Evolutionary conservation across 2,329 filamentous ascomycete genomes (phyloP), one percentile per base, ranked within the genome.

Genomic region (Neurospora sp.): DNA sequence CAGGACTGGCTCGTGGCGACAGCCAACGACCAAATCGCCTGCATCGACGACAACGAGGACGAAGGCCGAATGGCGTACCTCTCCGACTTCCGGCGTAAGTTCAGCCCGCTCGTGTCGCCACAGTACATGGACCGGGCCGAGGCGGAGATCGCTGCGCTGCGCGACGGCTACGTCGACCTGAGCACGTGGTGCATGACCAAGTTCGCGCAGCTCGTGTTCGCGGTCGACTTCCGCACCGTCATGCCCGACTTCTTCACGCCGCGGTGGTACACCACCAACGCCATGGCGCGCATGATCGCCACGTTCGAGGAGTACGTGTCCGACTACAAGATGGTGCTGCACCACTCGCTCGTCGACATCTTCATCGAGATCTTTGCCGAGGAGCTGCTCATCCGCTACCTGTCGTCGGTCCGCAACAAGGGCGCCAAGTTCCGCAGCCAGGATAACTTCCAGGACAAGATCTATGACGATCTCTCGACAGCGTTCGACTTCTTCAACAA

Each of bases 21-120:
- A 70, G 96, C 96, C 75, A 99, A 99, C 82, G 96, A 99, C 81
- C 96, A 99, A 80, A 98, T 99, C 78, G 94, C 94, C 70, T 97
- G 93, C 80, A 97, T 99, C 77, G 96, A 98, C 79, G 96, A 98
- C 77, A 91, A 91, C 74, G 91, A 93, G 72, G 91, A 92, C 68
- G 88, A 89, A 68, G 88, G 87, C 71, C 89, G 91, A 39, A 83
- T 91, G 36, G 92, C 91, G 38, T 97, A 97, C 82, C 86, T 98
- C 67, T 90, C 92, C 4, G 90, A 91, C 76, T 97, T 97, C 87
- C 89, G 89, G 75, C 88, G 90, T 75, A 93, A 96, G 77, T 91
- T 96, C 77, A 91, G 93, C 78, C 86, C 91, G 2, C 84, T 96
- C 40, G 92, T 97, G 66, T 91, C 92, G 67, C 88, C 91, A 28